A percentile compares a stretch with the other conserved stretches of the same genome.
Conservation (phyloP, 2,329 filamentous ascomycete genomes). For the Botrytis medusae region DNA sequence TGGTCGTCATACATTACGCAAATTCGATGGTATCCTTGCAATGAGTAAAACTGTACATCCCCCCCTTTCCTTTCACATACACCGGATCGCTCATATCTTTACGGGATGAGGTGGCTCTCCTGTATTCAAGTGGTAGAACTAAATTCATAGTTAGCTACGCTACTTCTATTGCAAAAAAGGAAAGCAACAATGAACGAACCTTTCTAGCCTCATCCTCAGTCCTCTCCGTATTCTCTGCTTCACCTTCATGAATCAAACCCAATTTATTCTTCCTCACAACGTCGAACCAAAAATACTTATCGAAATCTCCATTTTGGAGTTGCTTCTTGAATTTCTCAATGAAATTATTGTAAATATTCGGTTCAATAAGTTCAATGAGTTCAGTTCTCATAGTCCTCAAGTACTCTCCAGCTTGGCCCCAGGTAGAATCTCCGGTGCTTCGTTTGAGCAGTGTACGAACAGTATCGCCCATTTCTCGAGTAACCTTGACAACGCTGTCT, state of each 20-base stretch:
- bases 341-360: constrained; percentile 73
- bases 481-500: constrained; percentile 62
- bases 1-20: background rate
- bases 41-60: background rate
- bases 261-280: constrained; percentile 62
- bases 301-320: constrained; percentile 66
- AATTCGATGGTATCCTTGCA: background rate
- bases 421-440: constrained; percentile 74
- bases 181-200: constrained; percentile 1
- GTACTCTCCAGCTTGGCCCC: constrained; percentile 72
- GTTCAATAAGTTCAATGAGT: constrained; percentile 72
- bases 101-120: background rate
- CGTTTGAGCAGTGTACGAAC: constrained; percentile 67
- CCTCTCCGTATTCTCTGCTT: constrained; percentile 64
- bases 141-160: background rate
- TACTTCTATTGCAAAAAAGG: background rate
- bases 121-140: constrained; percentile 17
- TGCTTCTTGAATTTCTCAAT: constrained; percentile 69
- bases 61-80: background rate
- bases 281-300: constrained; percentile 78
- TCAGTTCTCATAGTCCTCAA: constrained; percentile 77
- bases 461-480: constrained; percentile 72
- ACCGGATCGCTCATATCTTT: background rate
- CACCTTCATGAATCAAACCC: constrained; percentile 67
- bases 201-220: constrained; percentile 64